Conservation (phyloP, 2,329 filamentous ascomycete genomes). For the Emericellopsis atlantica region DNA sequence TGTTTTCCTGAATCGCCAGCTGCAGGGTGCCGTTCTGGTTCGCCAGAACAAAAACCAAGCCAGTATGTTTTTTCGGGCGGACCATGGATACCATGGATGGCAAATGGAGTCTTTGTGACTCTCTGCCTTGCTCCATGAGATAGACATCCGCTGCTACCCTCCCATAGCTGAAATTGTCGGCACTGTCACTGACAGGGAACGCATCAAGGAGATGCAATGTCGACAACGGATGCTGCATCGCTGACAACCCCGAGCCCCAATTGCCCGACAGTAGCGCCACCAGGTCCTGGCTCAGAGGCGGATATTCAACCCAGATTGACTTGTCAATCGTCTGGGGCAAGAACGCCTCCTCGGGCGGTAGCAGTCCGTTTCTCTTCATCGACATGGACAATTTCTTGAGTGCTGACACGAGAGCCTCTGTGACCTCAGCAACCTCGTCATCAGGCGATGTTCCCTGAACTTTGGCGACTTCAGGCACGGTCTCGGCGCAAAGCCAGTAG, state of each 20-base stretch:
- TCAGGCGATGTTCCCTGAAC: constrained; percentile 27
- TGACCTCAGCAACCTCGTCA: constrained; percentile 36
- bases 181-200: constrained; percentile 66
- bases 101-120: constrained; percentile 55
- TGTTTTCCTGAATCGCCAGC: constrained; percentile 57
- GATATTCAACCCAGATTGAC: constrained; percentile 71
- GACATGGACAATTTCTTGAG: constrained; percentile 66
- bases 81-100: constrained; percentile 67
- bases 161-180: constrained; percentile 64
- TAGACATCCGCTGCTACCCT: constrained; percentile 64
- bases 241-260: constrained; percentile 34
- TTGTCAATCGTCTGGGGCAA: constrained; percentile 72
- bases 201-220: constrained; percentile 48
- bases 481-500: constrained; percentile 61
- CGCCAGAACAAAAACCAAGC: constrained; percentile 59
- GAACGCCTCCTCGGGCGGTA: constrained; percentile 56
- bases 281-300: constrained; percentile 58
- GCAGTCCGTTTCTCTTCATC: constrained; percentile 72
- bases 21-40: constrained; percentile 73
- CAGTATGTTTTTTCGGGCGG: constrained; percentile 55
- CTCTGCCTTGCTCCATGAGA: constrained; percentile 59
- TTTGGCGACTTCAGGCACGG: constrained; percentile 34
- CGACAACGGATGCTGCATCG: constrained; percentile 30
- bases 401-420: constrained; percentile 46
- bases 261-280: constrained; percentile 56